Base-by-base conservation (phyloP, 176 grass and related monocot species). In the Aegilops bicornis region DNA sequence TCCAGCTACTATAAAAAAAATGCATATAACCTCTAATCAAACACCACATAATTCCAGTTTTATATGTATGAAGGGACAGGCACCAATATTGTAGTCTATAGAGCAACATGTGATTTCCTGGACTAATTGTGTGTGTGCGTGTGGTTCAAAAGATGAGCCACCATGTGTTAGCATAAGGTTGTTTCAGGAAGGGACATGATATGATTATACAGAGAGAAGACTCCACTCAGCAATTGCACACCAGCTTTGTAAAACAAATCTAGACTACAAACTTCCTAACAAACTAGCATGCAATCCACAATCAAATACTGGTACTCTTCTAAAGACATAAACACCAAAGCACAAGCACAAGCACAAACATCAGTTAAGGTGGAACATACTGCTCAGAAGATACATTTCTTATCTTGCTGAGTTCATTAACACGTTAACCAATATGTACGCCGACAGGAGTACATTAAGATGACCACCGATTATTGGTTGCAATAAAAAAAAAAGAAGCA, bases 381-480 rank as follows among this genome's bases (percentile, higher is more conserved):
- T 65, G 59, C 48, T 61, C 60, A 76, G 17, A 43, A 43, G 35
- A 82, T 70, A 42, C 62, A 37, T n/a, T 58, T 9, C 13, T 73
- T 59, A 42, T 47, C 69, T 80, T 76, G 16, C 7, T 7, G 15
- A 23, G 47, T 64, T 71, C 23, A 80, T 36, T 80, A 81, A 31
- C 17, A 22, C 29, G 17, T 77, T 50, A 74, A 56, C 48, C 69
- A 76, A 85, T 50, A 71, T 5, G 40, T 54, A 54, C 10, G 47
- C 32, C 6, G 6, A 4, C n/a, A 25, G 74, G 75, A 76, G n/a
- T 11, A 67, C 32, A 76, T 79, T 6, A 69, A 76, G 30, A 80
- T 64, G 79, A 84, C 23, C 39, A 76, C 35, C 74, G 67, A 92
- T 60, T 83, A 32, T 36, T n/a, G 79, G 67, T 79, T 75, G 79